Evolutionary conservation across 257 asterid species (phyloP).

Genomic region (Coffea eugenioides): DNA sequence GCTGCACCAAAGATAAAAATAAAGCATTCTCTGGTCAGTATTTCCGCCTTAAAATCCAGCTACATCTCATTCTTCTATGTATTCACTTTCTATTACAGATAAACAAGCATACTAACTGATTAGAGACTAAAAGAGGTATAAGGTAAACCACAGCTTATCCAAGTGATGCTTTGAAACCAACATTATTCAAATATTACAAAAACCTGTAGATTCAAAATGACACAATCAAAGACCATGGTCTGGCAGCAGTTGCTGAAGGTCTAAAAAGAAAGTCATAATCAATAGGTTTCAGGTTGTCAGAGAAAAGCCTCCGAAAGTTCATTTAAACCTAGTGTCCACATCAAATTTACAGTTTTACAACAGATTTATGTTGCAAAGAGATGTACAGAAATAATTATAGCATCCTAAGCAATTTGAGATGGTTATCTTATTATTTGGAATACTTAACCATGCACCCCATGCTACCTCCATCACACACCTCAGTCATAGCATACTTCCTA

Average conservation of each 20-base stretch:
- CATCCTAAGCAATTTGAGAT: not conserved
- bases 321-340: not conserved
- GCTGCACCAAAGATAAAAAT: constrained; percentile 40
- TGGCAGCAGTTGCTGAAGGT: not conserved
- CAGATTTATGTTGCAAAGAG: not conserved
- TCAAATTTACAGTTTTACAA: not conserved
- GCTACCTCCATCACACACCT: not conserved
- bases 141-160: too few species aligned
- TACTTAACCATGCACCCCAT: not conserved
- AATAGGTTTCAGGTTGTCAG: not conserved
- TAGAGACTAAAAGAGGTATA: not conserved
- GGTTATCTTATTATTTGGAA: not conserved
- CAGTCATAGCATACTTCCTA: not conserved
- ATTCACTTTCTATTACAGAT: not conserved
- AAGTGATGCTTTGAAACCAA: not conserved
- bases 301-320: not conserved
- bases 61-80: not conserved
- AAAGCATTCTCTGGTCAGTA: not conserved
- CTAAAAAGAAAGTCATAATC: not conserved
- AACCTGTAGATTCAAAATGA: not conserved
- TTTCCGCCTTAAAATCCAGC: not conserved
- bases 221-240: not conserved
- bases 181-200: not conserved
- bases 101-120: not conserved
- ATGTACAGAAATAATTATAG: not conserved